Evolutionary conservation across 2,329 filamentous ascomycete genomes (phyloP).

Genomic region (Exophiala alcalophila): DNA sequence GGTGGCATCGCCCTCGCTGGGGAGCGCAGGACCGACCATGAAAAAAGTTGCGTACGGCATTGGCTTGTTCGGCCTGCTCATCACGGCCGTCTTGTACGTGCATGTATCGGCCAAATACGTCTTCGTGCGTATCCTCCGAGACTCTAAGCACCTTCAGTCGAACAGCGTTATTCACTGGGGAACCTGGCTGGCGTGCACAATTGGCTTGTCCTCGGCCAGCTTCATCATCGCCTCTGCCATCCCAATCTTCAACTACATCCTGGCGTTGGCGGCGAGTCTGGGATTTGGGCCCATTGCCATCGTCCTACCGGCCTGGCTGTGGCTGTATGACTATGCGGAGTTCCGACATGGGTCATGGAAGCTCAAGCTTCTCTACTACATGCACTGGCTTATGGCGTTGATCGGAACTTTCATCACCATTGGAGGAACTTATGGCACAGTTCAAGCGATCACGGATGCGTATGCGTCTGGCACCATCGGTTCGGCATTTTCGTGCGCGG

Average conservation of each 20-base stretch:
- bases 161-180: conserved; percentile 53
- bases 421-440: conserved; percentile 45
- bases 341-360: conserved; percentile 39
- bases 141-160: conserved; percentile 50
- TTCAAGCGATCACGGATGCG: conserved; percentile 30
- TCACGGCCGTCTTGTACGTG: conserved; percentile 46
- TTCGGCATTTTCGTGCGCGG: conserved; percentile 31
- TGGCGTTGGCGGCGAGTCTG: conserved; percentile 49
- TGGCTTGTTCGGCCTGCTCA: conserved; percentile 35
- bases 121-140: conserved; percentile 55
- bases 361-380: conserved; percentile 39
- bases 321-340: conserved; percentile 49
- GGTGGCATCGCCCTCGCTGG: conserved; percentile 48
- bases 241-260: conserved; percentile 54
- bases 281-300: conserved; percentile 54
- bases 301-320: conserved; percentile 49
- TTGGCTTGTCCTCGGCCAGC: conserved; percentile 42
- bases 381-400: conserved; percentile 44
- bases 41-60: conserved; percentile 48
- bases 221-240: conserved; percentile 55
- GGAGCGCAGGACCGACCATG: conserved; percentile 42
- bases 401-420: conserved; percentile 47
- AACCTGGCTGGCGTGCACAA: conserved; percentile 50
- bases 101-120: conserved; percentile 52
- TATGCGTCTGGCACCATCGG: conserved; percentile 29